These are phyloP conservation scores for Populus pruinosa DNA, from an alignment of 345 rosid species.

Conservation along the genomic window DNA sequence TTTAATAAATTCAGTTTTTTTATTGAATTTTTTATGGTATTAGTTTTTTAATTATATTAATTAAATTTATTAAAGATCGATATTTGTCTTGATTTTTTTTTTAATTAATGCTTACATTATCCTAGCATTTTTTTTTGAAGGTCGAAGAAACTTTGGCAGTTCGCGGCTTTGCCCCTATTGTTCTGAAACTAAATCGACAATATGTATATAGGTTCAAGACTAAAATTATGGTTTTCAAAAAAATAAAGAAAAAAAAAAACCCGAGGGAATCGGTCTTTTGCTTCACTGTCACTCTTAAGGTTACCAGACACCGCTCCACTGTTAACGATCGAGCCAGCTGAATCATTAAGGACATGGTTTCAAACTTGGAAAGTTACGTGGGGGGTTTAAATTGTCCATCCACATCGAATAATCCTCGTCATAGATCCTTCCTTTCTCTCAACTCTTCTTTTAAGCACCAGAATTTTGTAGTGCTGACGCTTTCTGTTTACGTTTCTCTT, in stretches of 20 bases:
- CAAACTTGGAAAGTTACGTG: neutral
- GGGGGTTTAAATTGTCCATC: neutral
- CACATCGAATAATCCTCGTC: neutral
- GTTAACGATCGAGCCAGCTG: neutral
- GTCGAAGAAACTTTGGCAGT: too few relatives aligned
- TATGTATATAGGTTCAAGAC: too few relatives aligned
- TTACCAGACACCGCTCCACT: neutral
- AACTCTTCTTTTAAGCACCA: neutral
- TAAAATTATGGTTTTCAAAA: too few relatives aligned
- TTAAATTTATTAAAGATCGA: too few relatives aligned
- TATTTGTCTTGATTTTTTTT: too few relatives aligned
- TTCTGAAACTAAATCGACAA: neutral
- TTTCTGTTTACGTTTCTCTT: neutral
- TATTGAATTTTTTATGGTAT: too few relatives aligned
- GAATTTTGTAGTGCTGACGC: neutral
- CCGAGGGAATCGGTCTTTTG: neutral
- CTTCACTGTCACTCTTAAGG: neutral
- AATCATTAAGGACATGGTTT: neutral
- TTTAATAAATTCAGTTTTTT: too few relatives aligned
- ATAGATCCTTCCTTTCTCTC: neutral
- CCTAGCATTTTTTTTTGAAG: too few relatives aligned
- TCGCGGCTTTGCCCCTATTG: neutral
- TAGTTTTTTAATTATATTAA: too few relatives aligned
- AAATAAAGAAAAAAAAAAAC: neutral
- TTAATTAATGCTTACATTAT: too few relatives aligned